These are phyloP conservation scores for Scleromitrula shiraiana DNA, from an alignment of 2,329 filamentous ascomycete genomes.

Conservation along the genomic window DNA sequence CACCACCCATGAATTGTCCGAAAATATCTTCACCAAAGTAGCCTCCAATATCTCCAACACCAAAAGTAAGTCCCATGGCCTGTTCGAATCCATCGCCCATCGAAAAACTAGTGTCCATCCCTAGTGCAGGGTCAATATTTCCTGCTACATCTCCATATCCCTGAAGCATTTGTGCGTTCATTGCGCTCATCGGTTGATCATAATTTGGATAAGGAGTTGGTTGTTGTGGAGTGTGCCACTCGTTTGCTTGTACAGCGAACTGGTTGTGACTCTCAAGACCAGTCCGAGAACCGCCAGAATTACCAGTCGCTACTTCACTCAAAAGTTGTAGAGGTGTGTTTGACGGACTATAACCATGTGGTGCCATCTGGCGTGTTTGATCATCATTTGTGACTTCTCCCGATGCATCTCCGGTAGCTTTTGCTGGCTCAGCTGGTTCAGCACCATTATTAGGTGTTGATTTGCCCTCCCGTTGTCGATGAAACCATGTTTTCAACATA, in stretches of 20 bases:
- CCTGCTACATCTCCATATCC: conserved; percentile 11
- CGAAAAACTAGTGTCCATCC: conserved; percentile 23
- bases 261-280: conserved; percentile 18
- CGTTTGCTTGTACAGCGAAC: conserved; percentile 16
- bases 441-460: not conserved
- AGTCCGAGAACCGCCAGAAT: conserved; percentile 22
- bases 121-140: conserved; percentile 27
- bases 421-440: not conserved
- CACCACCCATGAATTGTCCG: conserved; percentile 14
- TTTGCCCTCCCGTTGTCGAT: conserved; percentile 27
- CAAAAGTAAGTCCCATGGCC: conserved; percentile 28
- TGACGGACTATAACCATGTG: conserved; percentile 23
- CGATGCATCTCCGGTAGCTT: not conserved
- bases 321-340: conserved; percentile 33
- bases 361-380: not conserved
- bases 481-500: conserved; percentile 59
- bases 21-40: conserved; percentile 28
- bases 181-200: conserved; percentile 13
- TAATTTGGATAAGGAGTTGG: conserved; percentile 13
- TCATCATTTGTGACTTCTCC: not conserved
- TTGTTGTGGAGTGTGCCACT: conserved; percentile 19
- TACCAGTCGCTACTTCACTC: conserved; percentile 34
- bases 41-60: conserved; percentile 25
- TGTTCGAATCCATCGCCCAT: conserved; percentile 30
- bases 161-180: conserved; percentile 13